These are phyloP conservation scores for Pleoardoris graminearum DNA, from an alignment of 2,329 filamentous ascomycete species.

Conservation along the genomic window DNA sequence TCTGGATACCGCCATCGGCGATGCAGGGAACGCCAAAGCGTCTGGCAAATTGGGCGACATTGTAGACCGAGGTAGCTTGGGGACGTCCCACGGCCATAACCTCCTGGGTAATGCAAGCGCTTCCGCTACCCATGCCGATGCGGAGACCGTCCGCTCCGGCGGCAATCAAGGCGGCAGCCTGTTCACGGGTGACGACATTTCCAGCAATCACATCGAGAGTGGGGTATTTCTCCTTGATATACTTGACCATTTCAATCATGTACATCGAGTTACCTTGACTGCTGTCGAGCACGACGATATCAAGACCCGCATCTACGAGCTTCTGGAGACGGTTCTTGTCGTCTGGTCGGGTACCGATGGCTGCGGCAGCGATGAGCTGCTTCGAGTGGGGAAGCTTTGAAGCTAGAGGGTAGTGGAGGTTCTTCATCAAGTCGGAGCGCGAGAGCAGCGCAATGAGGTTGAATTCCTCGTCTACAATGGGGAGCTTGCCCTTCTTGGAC, in stretches of 20 bases:
- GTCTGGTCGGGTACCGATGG: constrained; percentile 91
- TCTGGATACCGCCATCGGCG: constrained; percentile 96
- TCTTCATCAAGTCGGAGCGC: constrained; percentile 93
- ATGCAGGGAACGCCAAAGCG: constrained; percentile 97
- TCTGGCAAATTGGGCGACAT: constrained; percentile 84
- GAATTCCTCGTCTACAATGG: constrained; percentile 80
- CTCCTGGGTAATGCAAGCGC: constrained; percentile 98
- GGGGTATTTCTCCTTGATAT: constrained; percentile 85
- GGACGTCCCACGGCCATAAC: constrained; percentile 99
- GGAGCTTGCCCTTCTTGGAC: constrained; percentile 98
- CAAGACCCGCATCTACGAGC: constrained; percentile 91
- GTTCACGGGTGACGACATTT: constrained; percentile 97
- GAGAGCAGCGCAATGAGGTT: constrained; percentile 65
- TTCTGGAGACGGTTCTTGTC: constrained; percentile 85
- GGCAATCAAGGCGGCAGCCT: constrained; percentile 88
- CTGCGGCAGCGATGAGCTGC: constrained; percentile 93
- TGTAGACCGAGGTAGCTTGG: constrained; percentile 90
- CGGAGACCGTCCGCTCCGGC: constrained; percentile 94
- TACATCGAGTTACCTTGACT: constrained; percentile 98
- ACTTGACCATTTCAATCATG: constrained; percentile 98
- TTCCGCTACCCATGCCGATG: constrained; percentile 98
- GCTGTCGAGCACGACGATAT: constrained; percentile 93
- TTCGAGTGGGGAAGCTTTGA: constrained; percentile 97
- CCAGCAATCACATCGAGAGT: constrained; percentile 92
- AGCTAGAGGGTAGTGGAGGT: constrained; percentile 92